Conservation (phyloP, 108 stramenopile genomes). For the Aurantiochytrium sp. region DNA sequence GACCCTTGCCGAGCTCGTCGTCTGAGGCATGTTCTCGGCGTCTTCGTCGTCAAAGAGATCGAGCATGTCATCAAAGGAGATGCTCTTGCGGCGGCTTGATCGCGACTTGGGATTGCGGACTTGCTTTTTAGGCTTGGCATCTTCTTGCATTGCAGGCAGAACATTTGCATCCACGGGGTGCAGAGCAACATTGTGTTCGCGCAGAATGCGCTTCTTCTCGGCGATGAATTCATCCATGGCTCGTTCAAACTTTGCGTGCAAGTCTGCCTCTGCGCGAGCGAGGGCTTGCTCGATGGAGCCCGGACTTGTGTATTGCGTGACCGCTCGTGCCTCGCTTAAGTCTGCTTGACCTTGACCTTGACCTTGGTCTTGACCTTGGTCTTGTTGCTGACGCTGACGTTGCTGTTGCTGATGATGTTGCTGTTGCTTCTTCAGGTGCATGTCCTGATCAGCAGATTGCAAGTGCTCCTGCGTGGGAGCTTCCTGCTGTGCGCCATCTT, state of each 20-base stretch:
- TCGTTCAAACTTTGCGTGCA: background rate
- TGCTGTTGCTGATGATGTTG: too few relatives aligned
- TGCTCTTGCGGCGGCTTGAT: background rate
- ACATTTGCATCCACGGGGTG: too few relatives aligned
- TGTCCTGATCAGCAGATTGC: too few relatives aligned
- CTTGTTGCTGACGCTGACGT: too few relatives aligned
- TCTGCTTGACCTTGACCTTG: background rate
- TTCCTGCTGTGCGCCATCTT: too few relatives aligned
- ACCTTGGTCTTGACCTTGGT: background rate
- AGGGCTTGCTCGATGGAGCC: background rate
- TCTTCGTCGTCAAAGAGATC: background rate
- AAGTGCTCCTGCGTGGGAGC: too few relatives aligned
- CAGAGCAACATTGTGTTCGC: background rate
- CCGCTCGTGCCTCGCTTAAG: background rate
- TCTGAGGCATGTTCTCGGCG: background rate
- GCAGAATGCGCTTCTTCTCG: background rate
- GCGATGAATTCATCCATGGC: background rate
- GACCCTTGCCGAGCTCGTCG: background rate
- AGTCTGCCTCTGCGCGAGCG: background rate
- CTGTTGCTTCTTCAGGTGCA: too few relatives aligned
- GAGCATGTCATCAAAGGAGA: background rate
- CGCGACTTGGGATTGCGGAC: background rate
- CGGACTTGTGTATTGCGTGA: background rate
- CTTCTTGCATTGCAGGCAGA: background rate
- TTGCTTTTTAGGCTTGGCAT: background rate